A percentile compares a stretch with the other conserved stretches of the same genome.
These are phyloP conservation scores for Diaporthe vaccinii DNA, from an alignment of 2,329 filamentous ascomycete species.

Conservation along the genomic window DNA sequence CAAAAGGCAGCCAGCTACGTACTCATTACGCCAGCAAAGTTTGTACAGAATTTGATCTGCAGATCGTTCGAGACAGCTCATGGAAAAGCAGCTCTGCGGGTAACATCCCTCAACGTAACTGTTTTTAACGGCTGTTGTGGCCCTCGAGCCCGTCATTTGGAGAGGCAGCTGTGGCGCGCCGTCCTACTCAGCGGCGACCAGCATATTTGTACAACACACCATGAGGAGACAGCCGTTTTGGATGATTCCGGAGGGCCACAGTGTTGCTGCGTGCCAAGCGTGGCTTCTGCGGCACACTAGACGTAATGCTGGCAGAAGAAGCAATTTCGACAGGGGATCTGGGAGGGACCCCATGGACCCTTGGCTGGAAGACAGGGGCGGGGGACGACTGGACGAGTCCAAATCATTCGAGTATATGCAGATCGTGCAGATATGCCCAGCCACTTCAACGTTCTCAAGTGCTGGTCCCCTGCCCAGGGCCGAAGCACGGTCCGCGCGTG, in stretches of 20 bases:
- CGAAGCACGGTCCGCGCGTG: constrained; percentile 3
- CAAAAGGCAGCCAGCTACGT: constrained; percentile 9
- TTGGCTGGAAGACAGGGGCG: neutral
- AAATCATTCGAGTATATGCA: constrained; percentile 12
- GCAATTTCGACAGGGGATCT: neutral
- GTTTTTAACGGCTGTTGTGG: constrained; percentile 23
- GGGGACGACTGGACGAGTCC: neutral
- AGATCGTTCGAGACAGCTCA: constrained; percentile 18
- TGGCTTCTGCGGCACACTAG: neutral
- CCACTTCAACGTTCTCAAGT: neutral
- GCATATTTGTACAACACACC: constrained; percentile 19
- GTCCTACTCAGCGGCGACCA: neutral
- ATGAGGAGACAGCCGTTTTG: neutral
- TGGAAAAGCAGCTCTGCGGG: constrained; percentile 13
- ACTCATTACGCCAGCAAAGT: neutral
- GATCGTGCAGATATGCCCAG: constrained; percentile 1
- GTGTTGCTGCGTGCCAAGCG: neutral
- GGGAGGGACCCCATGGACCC: neutral
- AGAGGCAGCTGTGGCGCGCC: neutral
- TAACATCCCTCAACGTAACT: neutral
- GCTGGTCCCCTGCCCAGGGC: neutral
- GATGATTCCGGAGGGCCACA: neutral
- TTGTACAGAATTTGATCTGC: neutral
- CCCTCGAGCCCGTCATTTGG: neutral
- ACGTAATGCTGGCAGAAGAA: constrained; percentile 12